These are phyloP conservation scores for Lyophyllum semitale DNA, from an alignment of 768 basidiomycete genomes.

Conservation along the genomic window DNA sequence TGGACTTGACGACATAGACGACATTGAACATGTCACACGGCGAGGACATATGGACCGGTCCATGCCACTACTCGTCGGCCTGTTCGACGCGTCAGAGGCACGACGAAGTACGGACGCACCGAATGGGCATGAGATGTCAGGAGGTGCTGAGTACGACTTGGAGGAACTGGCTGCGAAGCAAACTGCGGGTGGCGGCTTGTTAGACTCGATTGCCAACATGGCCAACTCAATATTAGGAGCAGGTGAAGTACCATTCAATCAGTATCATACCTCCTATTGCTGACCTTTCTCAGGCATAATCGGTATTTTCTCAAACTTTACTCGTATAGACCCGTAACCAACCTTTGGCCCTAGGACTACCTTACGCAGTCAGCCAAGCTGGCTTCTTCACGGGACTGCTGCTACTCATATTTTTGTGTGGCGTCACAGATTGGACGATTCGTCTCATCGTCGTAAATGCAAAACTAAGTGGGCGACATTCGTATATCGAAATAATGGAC, in stretches of 20 bases:
- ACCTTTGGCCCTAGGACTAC: conserved; percentile 60
- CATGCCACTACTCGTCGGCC: conserved; percentile 79
- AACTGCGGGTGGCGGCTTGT: conserved; percentile 68
- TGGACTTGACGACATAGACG: conserved; percentile 61
- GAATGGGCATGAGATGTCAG: conserved; percentile 31
- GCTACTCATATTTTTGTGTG: conserved; percentile 79
- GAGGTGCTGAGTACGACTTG: conserved; percentile 54
- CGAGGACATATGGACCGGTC: conserved; percentile 48
- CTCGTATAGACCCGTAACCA: conserved; percentile 3
- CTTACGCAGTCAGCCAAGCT: conserved; percentile 92
- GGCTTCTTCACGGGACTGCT: conserved; percentile 88
- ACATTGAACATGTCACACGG: conserved; percentile 26
- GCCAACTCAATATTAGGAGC: conserved; percentile 95
- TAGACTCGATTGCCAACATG: conserved; percentile 90
- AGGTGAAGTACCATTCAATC: conserved; percentile 47
- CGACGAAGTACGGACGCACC: conserved; percentile 60
- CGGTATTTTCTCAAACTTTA: conserved; percentile 13
- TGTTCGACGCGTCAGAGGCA: conserved; percentile 65
- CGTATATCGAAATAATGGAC: conserved; percentile 94
- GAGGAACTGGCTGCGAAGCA: conserved; percentile 72
- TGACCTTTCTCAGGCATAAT: conserved; percentile 24
- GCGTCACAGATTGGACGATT: conserved; percentile 97
- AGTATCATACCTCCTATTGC: conserved; percentile 1
- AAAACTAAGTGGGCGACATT: conserved; percentile 89
- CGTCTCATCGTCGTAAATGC: conserved; percentile 94